Evolutionary conservation across 768 basidiomycete genomes (phyloP).

Genomic region (Trametes sanguinea): DNA sequence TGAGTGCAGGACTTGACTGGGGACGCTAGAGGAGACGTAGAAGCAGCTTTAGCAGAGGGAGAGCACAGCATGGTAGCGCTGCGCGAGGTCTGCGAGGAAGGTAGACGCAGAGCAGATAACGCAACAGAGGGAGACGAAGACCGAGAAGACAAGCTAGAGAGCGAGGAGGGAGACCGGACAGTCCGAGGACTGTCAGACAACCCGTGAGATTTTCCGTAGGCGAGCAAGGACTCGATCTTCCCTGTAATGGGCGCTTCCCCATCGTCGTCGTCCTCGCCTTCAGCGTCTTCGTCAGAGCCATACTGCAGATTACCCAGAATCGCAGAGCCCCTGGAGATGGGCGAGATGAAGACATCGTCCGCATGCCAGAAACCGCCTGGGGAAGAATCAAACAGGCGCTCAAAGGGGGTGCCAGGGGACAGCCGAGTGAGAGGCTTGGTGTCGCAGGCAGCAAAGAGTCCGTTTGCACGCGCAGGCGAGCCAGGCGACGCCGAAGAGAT

Average conservation of each 20-base stretch:
- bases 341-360: conserved; percentile 15
- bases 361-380: conserved; percentile 24
- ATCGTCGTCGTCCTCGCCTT: background rate
- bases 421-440: conserved; percentile 10
- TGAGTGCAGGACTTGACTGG: background rate
- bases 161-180: conserved; percentile 15
- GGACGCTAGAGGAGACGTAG: conserved; percentile 6
- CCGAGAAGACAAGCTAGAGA: conserved; percentile 24
- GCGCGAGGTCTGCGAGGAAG: conserved; percentile 19
- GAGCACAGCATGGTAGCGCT: conserved; percentile 1
- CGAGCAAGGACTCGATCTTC: conserved; percentile 22
- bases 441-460: background rate
- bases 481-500: background rate
- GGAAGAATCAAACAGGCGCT: conserved; percentile 24
- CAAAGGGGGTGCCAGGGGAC: conserved; percentile 21
- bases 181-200: conserved; percentile 5
- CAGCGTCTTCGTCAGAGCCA: background rate
- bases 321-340: conserved; percentile 14
- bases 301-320: background rate
- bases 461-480: conserved; percentile 1
- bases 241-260: background rate
- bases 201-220: conserved; percentile 17
- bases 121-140: conserved; percentile 16
- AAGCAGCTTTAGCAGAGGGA: background rate
- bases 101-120: background rate